Base-by-base conservation (phyloP, 1,284 basidiomycete species). In the Tranzscheliella williamsii region DNA sequence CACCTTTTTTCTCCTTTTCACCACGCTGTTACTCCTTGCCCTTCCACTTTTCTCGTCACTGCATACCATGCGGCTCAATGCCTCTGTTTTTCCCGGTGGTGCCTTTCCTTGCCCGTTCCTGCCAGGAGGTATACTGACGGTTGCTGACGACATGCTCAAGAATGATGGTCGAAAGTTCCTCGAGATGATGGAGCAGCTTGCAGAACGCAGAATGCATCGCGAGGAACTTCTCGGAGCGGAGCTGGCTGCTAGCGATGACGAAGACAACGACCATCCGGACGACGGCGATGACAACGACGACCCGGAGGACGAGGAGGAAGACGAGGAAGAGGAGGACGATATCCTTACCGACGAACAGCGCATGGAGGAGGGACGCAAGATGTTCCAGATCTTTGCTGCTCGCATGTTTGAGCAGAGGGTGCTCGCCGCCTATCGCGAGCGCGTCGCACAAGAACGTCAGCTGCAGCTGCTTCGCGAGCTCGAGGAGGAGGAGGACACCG, bases 311-410 rank as follows among this genome's bases (percentile, higher is more conserved):
- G 72, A 76, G 20, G 79, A 79, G 12, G 78, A 79, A n/a, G 80
- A 80, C 15, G 81, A 81, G 40, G 82, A 81, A 4, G 82, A 82
- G 0, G 82, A 82, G 0, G 75, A 78, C 44, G 67, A 72, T 46
- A 45, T 62, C 30, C 67, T 83, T 32, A 82, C 82, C 23, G 82
- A 83, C 51, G 80, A 81, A 38, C 90, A 97, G 81, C 91, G 94
- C 79, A 91, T 93, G 87, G 92, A 96, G 79, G 94, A 98, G 80
- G 94, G 94, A 69, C 91, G 93, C 79, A 86, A 91, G 44, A 98
- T 98, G 94, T 98, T 98, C 82, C 92, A 92, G 67, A 96, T 98
- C 80, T 98, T 97, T 78, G 94, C 94, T n/a, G 94, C 94, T 30
- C 86, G 95, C 47, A 95, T 97, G 91, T 97, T 98, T 78, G 94